Percentiles rank a stretch among this genome's conserved stretches.
Conservation (phyloP, 139 green algal species). For the Diplosphaera chodatii region DNA sequence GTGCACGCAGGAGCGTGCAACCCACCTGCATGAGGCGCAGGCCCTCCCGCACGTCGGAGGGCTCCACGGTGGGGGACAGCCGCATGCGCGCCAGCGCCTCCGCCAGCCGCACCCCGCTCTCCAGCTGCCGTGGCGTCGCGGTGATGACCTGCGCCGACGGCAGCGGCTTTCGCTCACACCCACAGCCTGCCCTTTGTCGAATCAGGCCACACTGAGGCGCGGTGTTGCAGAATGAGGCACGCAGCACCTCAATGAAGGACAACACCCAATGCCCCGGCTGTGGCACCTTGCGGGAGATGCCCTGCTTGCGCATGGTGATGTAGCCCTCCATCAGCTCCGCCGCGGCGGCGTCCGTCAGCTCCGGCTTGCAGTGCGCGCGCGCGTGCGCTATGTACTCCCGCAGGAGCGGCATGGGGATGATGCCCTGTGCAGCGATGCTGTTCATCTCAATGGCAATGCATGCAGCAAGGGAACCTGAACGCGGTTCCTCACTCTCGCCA, state of each 20-base stretch:
- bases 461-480: no score
- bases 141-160: constrained; percentile 65
- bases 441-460: no score
- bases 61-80: constrained; percentile 39
- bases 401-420: constrained; percentile 57
- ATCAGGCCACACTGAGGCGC: no score
- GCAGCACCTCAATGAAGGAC: no score
- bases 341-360: constrained; percentile 67
- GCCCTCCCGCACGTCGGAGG: constrained; percentile 60
- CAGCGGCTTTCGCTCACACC: no score
- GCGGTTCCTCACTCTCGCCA: no score
- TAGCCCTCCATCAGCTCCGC: constrained; percentile 75
- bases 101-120: constrained; percentile 78
- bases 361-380: constrained; percentile 58
- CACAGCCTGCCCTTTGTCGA: no score
- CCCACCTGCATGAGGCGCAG: constrained; percentile 41
- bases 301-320: constrained; percentile 70
- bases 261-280: no score
- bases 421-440: constrained; percentile 19
- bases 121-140: constrained; percentile 90
- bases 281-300: constrained; percentile 52
- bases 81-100: constrained; percentile 81
- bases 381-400: constrained; percentile 88
- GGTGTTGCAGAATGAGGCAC: no score
- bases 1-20: no score